Evolutionary conservation across 495 filamentous ascomycete species (phyloP).

Genomic region (Daldinia grandis): DNA sequence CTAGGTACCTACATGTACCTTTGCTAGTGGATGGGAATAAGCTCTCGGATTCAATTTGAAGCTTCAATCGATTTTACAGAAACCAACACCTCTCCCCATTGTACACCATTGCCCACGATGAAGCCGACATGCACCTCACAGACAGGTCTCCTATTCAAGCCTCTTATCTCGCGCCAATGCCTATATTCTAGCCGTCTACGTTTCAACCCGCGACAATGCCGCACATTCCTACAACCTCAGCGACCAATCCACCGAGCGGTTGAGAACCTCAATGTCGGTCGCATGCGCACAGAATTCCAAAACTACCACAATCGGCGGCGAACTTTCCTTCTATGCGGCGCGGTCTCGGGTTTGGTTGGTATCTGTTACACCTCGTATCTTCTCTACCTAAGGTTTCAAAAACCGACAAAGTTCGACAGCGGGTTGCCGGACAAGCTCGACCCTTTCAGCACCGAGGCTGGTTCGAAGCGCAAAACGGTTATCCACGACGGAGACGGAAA

Average conservation of each 20-base stretch:
- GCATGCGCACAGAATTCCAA: constrained; percentile 49
- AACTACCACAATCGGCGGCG: constrained; percentile 58
- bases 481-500: constrained; percentile 63
- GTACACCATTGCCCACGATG: constrained; percentile 30
- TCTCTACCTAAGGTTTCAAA: constrained; percentile 48
- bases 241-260: constrained; percentile 42
- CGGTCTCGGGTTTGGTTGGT: constrained; percentile 57
- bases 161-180: constrained; percentile 10
- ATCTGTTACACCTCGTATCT: constrained; percentile 57
- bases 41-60: neutral
- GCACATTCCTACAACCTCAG: constrained; percentile 48
- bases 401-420: constrained; percentile 56
- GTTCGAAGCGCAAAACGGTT: constrained; percentile 62
- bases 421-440: constrained; percentile 51
- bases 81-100: neutral
- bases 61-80: neutral
- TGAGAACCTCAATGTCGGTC: constrained; percentile 57
- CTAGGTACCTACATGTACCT: neutral
- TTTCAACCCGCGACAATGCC: constrained; percentile 39
- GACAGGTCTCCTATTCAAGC: constrained; percentile 14
- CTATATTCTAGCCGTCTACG: constrained; percentile 7
- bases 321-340: constrained; percentile 58
- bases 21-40: neutral
- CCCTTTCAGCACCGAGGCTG: constrained; percentile 52
- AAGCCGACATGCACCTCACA: constrained; percentile 36